Base-by-base conservation (phyloP, 139 green algal species). In the Auxenochlorella protothecoides region DNA sequence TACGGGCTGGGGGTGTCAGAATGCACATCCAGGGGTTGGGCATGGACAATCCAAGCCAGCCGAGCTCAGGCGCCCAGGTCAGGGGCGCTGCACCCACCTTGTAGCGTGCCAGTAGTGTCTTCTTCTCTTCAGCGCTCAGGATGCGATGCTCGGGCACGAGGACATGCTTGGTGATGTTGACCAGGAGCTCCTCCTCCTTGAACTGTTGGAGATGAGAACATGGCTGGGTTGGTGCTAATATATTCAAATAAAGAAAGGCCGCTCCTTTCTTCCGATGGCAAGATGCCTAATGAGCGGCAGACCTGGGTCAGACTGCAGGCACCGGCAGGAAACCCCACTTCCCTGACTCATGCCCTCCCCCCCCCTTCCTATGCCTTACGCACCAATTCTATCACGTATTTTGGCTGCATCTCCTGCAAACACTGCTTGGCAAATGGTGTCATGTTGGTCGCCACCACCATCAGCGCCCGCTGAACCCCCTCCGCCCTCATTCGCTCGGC, bases 81-180 rank as follows among this genome's bases (percentile, higher is more conserved):
- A 44, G 27, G 1, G 27, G 71, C 72, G 44, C 54, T 72, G 71
- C 7, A 56, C 56, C 10, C 71, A 84, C 78, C 57, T 83, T 88
- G 71, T 97, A 97, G 12, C 93, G 81, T 10, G 88, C 84, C 27
- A 98, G 86, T 63, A 98, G 82, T 55, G 81, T 86, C 59, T 85
- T 75, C 83, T 98, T 98, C 81, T 99, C 90, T 56, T 94, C 89
- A 0, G 73, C 54, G 7, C 74, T 89, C 54, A 98, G 76, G 16
- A 97, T 83, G 55, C 85, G 72, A 81, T 98, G 93, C 79, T 92
- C 68, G 0, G 93, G 93, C 53, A 98, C 93, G 60, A 98, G 82
- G 59, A 89, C 81, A 75, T 98, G 93, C 75, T 97, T 84, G 5
- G 89, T 98, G 75, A 99, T 97, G 85, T 99, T 98, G 60, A 99